phyloP scores from a whole-genome alignment of 805 yeast genomes.

The Priceomyces haplophilus region DNA sequence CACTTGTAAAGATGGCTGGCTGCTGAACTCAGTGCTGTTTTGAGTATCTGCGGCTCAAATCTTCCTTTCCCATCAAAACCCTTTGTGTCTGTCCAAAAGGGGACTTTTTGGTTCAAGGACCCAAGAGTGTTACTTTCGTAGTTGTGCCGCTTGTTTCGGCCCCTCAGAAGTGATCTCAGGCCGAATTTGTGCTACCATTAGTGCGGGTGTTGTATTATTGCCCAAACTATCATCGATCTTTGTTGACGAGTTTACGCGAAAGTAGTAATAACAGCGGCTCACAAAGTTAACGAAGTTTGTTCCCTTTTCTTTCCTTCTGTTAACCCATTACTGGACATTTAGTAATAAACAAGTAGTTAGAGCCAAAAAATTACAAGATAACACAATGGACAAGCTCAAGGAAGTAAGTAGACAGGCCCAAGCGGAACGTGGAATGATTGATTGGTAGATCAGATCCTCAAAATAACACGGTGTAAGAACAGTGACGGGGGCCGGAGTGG shows the following conservation, averaged over 20 bases:
- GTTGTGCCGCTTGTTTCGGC: no score
- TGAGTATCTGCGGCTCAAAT: conserved; percentile 2
- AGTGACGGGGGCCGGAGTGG: background rate
- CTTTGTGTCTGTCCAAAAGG: background rate
- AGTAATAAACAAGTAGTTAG: conserved; percentile 2
- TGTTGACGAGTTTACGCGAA: conserved; percentile 7
- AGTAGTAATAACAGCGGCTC: conserved; percentile 2
- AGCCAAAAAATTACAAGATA: conserved; percentile 4
- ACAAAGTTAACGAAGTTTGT: background rate
- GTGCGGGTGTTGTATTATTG: background rate
- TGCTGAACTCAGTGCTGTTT: conserved; percentile 4
- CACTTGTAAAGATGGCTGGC: conserved; percentile 10
- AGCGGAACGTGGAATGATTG: background rate
- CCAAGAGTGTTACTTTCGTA: no score
- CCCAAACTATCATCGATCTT: background rate
- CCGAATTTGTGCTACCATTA: background rate
- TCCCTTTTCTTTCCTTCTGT: conserved; percentile 2
- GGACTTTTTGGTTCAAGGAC: background rate
- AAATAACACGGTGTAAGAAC: background rate
- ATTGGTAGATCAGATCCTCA: background rate
- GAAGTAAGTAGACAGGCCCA: conserved; percentile 41
- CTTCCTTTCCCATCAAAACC: background rate
- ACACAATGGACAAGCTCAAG: conserved; percentile 56
- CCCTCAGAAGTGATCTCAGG: no score
- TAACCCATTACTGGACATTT: conserved; percentile 1